Base-by-base conservation (phyloP, 2,329 filamentous ascomycete genomes). In the Elsinoe perseae region DNA sequence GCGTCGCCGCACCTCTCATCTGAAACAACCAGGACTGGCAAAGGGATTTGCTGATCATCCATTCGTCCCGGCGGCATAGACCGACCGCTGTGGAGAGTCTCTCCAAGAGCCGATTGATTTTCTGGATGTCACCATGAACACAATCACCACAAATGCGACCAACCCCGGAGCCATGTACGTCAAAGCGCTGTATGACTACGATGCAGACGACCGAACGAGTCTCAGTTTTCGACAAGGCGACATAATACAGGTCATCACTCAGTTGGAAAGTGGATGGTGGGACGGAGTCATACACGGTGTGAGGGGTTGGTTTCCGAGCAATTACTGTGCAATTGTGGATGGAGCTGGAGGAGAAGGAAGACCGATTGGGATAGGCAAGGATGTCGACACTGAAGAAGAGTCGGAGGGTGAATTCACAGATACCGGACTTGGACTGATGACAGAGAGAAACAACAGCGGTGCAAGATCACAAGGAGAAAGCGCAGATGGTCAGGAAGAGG, bases 181-280 rank as follows among this genome's bases (percentile, higher is more conserved):
- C 67, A 87, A 90, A 68, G 93, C 93, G 46, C 81, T 97, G 61
- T 98, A 97, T 78, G 89, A 96, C 76, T 98, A 97, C 76, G 89
- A 96, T 68, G 89, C 93, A 67, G 92, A 98, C 74, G 93, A 98
- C 73, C 85, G 89, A 65, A 97, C 92, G 48, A 96, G 91, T 75
- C 76, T 98, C 69, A 97, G 91, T 74, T 98, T 98, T 73, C 89
- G 89, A 65, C 87, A 95, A 71, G 93, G 93, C 67, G 93, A 98
- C 73, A 84, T 97, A 63, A 98, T 98, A 66, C 92, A 97, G 74
- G 93, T 98, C 65, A 92, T 98, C 65, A 98, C 93, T 54, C 92
- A 96, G 74, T 80, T 97, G 57, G 93, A 98, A 72, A 97, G 91
- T 66, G 93, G 93, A 57, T 98, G 93, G 93, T 98, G 93, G 93